Evolutionary conservation across 2,329 filamentous ascomycete species (phyloP).

Genomic region (Byssothecium circinans): DNA sequence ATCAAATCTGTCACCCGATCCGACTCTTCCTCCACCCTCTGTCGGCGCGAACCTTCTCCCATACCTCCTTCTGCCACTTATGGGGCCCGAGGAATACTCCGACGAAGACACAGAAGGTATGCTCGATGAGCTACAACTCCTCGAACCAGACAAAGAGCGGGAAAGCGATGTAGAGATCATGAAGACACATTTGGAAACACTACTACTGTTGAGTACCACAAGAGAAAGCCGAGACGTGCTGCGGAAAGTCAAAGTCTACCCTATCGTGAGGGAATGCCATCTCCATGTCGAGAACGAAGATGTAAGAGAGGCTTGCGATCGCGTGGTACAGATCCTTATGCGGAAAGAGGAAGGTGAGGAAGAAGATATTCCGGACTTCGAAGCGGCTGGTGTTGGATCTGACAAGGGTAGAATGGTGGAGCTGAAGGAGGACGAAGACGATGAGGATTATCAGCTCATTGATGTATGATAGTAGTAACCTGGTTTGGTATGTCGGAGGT

Average conservation of each 20-base stretch:
- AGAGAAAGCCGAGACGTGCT: constrained; percentile 72
- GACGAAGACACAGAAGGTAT: constrained; percentile 85
- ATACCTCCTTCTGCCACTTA: constrained; percentile 85
- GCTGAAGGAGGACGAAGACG: constrained; percentile 31
- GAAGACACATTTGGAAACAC: constrained; percentile 84
- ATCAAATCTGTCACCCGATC: constrained; percentile 40
- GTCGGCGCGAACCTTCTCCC: constrained; percentile 79
- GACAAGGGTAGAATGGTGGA: constrained; percentile 31
- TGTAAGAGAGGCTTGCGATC: constrained; percentile 82
- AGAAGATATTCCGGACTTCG: constrained; percentile 43
- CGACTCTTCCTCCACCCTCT: constrained; percentile 50
- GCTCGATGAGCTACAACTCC: constrained; percentile 85
- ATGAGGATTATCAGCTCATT: constrained; percentile 43
- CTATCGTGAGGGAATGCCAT: constrained; percentile 85
- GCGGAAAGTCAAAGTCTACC: constrained; percentile 80
- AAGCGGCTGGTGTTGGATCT: constrained; percentile 15
- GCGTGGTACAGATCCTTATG: constrained; percentile 86
- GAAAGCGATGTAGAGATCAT: constrained; percentile 77
- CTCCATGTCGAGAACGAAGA: constrained; percentile 73
- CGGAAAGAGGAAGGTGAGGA: constrained; percentile 70
- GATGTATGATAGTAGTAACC: constrained; percentile 22
- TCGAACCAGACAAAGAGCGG: constrained; percentile 85
- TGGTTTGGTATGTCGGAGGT: too few species aligned
- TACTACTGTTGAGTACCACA: constrained; percentile 81
- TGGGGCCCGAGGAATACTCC: constrained; percentile 82